phyloP scores from a whole-genome alignment of 768 basidiomycete genomes.

The Lentinula edodes region DNA sequence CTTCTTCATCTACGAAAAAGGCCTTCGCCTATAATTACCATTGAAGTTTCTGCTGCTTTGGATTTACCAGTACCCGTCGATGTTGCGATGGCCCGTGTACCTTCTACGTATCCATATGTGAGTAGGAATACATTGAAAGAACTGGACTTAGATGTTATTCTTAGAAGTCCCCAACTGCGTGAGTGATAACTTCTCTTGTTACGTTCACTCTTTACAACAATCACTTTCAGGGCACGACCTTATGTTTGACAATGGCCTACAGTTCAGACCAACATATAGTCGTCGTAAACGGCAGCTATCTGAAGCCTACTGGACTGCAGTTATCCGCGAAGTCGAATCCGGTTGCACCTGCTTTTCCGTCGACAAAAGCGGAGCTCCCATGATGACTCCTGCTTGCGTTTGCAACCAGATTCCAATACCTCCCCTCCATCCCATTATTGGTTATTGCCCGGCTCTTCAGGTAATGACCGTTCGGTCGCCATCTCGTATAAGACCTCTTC shows the following conservation, averaged over 20 bases:
- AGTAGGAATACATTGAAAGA: conserved; percentile 81
- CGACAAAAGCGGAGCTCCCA: conserved; percentile 52
- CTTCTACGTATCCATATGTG: conserved; percentile 68
- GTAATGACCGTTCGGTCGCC: conserved; percentile 62
- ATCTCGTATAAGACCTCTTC: conserved; percentile 64
- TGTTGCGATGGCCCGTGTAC: conserved; percentile 50
- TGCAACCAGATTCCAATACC: conserved; percentile 40
- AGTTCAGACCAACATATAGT: conserved; percentile 74
- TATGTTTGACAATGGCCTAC: conserved; percentile 79
- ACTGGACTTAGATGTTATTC: conserved; percentile 78
- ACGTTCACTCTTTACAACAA: conserved; percentile 12
- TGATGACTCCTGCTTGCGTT: conserved; percentile 48
- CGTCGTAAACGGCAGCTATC: conserved; percentile 66
- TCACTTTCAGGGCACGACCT: conserved; percentile 70
- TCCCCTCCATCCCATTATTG: conserved; percentile 34
- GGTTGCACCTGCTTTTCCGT: conserved; percentile 86
- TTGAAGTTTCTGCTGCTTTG: conserved; percentile 19
- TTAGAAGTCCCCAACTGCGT: conserved; percentile 90
- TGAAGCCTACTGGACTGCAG: conserved; percentile 82
- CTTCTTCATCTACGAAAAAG: conserved; percentile 27
- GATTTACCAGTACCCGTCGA: conserved; percentile 31
- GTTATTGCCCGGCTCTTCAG: conserved; percentile 33
- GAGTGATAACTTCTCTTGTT: conserved; percentile 28
- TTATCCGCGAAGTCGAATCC: conserved; percentile 68
- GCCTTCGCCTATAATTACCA: conserved; percentile 22